A percentile compares a stretch with the other conserved stretches of the same genome.
Conservation (phyloP, 371 early-diverging fungal genomes). For the Rhizopus stolonifer region DNA sequence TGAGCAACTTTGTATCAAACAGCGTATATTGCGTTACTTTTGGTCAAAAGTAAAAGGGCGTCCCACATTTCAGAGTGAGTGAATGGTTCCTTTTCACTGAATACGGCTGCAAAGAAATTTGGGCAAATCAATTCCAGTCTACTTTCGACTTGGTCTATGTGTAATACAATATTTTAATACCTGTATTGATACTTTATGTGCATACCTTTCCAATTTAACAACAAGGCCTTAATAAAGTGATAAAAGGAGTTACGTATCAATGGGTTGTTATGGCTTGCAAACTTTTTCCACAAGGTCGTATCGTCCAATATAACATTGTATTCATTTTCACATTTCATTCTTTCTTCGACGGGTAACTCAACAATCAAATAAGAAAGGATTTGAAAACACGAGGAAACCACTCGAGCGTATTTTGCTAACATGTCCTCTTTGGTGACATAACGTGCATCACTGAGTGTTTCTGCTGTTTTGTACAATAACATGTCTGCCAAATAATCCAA, state of each 20-base stretch:
- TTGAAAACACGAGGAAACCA: slow-evolving; percentile 54
- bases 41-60: slow-evolving; percentile 58
- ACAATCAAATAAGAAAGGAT: slow-evolving; percentile 54
- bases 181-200: too few species aligned
- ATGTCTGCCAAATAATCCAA: slow-evolving; percentile 57
- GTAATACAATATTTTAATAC: too few species aligned
- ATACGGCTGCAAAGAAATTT: slow-evolving; percentile 48
- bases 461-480: slow-evolving; percentile 57
- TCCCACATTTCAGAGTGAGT: slow-evolving; percentile 67
- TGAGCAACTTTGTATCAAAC: too few species aligned
- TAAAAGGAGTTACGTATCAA: slow-evolving; percentile 57
- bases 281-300: slow-evolving; percentile 47
- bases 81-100: slow-evolving; percentile 54
- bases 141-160: slow-evolving; percentile 36
- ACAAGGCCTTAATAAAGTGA: slow-evolving; percentile 36
- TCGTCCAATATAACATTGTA: slow-evolving; percentile 54
- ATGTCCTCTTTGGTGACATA: slow-evolving; percentile 67
- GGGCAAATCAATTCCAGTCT: slow-evolving; percentile 52
- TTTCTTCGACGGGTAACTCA: slow-evolving; percentile 36
- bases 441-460: slow-evolving; percentile 66
- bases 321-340: slow-evolving; percentile 34
- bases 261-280: slow-evolving; percentile 39
- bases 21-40: too few species aligned
- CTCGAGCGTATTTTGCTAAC: slow-evolving; percentile 60
- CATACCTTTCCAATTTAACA: slow-evolving; percentile 43